Evolutionary conservation across 805 yeast genomes (phyloP).

Genomic region (Saccharomycopsis sp.): DNA sequence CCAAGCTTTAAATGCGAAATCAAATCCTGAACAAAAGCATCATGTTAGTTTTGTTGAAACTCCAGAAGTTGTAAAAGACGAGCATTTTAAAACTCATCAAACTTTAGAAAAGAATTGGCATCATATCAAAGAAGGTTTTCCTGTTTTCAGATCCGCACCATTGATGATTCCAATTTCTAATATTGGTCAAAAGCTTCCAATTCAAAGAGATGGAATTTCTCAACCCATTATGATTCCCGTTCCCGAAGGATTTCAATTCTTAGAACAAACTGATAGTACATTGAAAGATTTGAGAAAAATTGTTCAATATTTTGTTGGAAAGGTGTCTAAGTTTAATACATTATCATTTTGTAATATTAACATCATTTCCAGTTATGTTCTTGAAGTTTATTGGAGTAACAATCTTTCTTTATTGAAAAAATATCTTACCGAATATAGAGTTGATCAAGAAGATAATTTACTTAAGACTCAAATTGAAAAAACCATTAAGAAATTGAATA

Average conservation of each 20-base stretch:
- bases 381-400: constrained; percentile 28
- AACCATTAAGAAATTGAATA: constrained; percentile 4
- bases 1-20: not conserved
- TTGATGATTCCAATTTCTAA: constrained; percentile 3
- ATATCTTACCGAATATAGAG: constrained; percentile 7
- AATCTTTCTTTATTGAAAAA: constrained; percentile 18
- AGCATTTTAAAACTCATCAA: not conserved
- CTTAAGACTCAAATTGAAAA: constrained; percentile 17
- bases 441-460: constrained; percentile 19
- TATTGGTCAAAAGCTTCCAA: not conserved
- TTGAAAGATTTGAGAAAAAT: not conserved
- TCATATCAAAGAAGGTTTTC: too few relatives aligned
- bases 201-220: too few relatives aligned
- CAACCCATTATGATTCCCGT: too few relatives aligned
- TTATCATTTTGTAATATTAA: not conserved
- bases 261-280: not conserved
- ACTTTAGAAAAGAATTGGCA: too few relatives aligned
- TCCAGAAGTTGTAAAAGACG: not conserved
- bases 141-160: too few relatives aligned
- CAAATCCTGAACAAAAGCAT: not conserved
- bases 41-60: not conserved
- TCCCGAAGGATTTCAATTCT: not conserved
- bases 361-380: constrained; percentile 26
- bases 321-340: not conserved
- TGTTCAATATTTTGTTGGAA: not conserved